Evolutionary conservation across 2,329 filamentous ascomycete species (phyloP).

Genomic region (Exophiala sp.): DNA sequence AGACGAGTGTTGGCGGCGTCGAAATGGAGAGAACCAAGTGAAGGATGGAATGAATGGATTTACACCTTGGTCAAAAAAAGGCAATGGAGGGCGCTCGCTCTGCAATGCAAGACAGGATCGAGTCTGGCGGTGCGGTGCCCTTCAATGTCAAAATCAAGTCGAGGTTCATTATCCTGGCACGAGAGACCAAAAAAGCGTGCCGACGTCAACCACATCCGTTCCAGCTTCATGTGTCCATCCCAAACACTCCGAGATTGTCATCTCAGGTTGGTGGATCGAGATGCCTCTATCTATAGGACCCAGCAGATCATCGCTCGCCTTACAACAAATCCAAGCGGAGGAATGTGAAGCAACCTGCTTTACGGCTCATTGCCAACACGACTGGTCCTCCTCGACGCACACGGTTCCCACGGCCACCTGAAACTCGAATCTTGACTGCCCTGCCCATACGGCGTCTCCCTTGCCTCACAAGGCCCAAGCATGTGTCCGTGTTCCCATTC

Average conservation of each 20-base stretch:
- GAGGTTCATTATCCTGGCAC: background rate
- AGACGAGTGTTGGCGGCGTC: background rate
- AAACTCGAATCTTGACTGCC: conserved; percentile 1
- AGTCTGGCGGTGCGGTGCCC: background rate
- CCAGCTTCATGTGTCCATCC: background rate
- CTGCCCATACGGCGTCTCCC: background rate
- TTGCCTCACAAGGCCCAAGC: background rate
- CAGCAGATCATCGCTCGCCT: background rate
- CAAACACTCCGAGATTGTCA: conserved; percentile 5
- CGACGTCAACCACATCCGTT: background rate
- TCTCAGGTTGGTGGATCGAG: conserved; percentile 4
- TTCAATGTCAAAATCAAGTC: background rate
- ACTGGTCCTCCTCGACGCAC: background rate
- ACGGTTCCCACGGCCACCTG: background rate
- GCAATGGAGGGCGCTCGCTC: background rate
- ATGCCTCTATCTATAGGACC: conserved; percentile 6
- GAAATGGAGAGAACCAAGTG: background rate
- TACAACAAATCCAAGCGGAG: background rate
- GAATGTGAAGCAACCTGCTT: conserved; percentile 2
- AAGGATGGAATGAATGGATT: background rate
- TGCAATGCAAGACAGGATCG: background rate
- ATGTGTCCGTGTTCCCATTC: conserved; percentile 15
- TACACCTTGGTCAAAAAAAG: background rate
- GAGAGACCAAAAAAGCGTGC: background rate
- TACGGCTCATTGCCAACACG: background rate